phyloP scores from a whole-genome alignment of 805 yeast species.

The Metschnikowia drakensbergensis region DNA sequence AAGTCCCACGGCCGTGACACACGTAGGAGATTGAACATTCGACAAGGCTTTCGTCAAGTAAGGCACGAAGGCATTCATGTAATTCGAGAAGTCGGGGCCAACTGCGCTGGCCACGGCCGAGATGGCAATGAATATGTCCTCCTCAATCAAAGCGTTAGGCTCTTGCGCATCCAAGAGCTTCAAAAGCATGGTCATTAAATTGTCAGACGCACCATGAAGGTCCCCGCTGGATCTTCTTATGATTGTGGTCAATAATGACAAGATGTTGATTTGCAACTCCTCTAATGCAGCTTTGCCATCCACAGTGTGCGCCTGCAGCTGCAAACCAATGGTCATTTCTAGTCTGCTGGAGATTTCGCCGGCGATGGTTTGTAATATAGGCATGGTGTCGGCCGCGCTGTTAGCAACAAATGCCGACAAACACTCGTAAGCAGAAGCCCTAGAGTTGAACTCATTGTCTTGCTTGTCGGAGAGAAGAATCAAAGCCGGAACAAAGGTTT shows the following conservation, averaged over 20 bases:
- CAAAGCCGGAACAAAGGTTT: slow-evolving; percentile 63
- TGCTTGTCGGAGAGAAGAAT: slow-evolving; percentile 62
- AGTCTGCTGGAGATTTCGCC: slow-evolving; percentile 68
- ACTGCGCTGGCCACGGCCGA: slow-evolving; percentile 84
- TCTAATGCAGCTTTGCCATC: slow-evolving; percentile 79
- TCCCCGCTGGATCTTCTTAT: slow-evolving; percentile 74
- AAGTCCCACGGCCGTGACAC: slow-evolving; percentile 88
- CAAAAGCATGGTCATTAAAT: slow-evolving; percentile 78
- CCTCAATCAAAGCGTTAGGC: slow-evolving; percentile 80
- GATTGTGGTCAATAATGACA: slow-evolving; percentile 75
- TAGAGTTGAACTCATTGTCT: slow-evolving; percentile 81
- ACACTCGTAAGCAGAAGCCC: slow-evolving; percentile 97
- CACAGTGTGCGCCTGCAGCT: slow-evolving; percentile 50
- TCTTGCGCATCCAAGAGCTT: slow-evolving; percentile 57
- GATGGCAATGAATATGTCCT: slow-evolving; percentile 88
- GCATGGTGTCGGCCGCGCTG: slow-evolving; percentile 67
- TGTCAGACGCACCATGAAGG: slow-evolving; percentile 69
- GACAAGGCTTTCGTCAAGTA: slow-evolving; percentile 73
- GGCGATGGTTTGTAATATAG: slow-evolving; percentile 68
- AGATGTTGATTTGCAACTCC: slow-evolving; percentile 80
- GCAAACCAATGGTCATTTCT: slow-evolving; percentile 60
- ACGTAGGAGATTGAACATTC: slow-evolving; percentile 78
- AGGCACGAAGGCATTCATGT: slow-evolving; percentile 80
- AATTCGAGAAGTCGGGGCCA: slow-evolving; percentile 65
- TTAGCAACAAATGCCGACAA: slow-evolving; percentile 75